A percentile compares a stretch with the other conserved stretches of the same genome.
These are phyloP conservation scores for Neonectria coccinea DNA, from an alignment of 2,329 filamentous ascomycete genomes.

Conservation along the genomic window DNA sequence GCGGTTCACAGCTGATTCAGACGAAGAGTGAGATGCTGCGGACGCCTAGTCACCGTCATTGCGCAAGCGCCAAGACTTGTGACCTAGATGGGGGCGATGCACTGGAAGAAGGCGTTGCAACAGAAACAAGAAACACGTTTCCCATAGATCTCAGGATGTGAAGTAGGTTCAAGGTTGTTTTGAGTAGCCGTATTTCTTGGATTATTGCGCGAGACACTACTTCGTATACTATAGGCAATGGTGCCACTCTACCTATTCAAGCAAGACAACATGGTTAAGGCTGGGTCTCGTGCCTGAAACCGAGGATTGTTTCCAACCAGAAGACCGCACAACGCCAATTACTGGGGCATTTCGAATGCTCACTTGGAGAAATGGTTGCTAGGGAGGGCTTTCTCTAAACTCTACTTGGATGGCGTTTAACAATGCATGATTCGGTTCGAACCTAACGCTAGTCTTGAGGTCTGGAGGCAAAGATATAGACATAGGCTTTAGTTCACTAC, in stretches of 20 bases:
- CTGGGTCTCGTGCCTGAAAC: constrained; percentile 22
- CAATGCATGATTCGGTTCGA: neutral
- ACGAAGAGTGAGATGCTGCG: constrained; percentile 31
- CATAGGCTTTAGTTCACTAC: neutral
- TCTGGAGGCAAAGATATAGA: neutral
- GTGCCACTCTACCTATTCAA: neutral
- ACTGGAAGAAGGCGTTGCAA: neutral
- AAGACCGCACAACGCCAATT: neutral
- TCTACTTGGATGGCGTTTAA: neutral
- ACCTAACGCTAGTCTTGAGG: neutral
- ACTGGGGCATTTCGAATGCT: constrained; percentile 1
- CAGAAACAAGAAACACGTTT: neutral
- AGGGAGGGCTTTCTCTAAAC: neutral
- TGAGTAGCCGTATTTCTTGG: neutral
- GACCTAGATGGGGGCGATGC: neutral
- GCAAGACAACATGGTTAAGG: constrained; percentile 12
- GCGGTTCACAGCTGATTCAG: constrained; percentile 45
- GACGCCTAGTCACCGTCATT: constrained; percentile 7
- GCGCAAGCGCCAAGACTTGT: neutral
- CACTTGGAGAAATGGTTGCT: neutral
- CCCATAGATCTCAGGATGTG: neutral
- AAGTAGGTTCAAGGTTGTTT: constrained; percentile 12
- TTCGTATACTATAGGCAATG: neutral
- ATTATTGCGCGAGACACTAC: neutral
- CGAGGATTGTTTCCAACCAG: constrained; percentile 5